Evolutionary conservation across 192 early-diverging fungal genomes (phyloP).

Genomic region (Dissophora ornata): DNA sequence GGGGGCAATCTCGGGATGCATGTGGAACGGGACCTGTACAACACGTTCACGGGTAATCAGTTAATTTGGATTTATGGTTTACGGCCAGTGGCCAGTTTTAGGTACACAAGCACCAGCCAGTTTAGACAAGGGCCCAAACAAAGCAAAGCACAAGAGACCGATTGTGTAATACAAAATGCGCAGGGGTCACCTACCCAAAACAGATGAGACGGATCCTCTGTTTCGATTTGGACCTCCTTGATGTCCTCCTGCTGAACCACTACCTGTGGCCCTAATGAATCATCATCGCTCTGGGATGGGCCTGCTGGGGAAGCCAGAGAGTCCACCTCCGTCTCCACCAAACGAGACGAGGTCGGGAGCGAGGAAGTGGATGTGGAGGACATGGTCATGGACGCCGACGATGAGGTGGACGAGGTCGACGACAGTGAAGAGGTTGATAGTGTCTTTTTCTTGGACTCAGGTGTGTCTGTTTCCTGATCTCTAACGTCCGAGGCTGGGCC

Average conservation of each 20-base stretch:
- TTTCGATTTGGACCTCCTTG: constrained; percentile 55
- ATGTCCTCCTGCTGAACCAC: constrained; percentile 23
- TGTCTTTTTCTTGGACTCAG: constrained; percentile 17
- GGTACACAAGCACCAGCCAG: too few species aligned
- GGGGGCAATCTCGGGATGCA: constrained; percentile 60
- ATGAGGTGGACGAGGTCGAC: not conserved
- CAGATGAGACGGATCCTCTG: constrained; percentile 55
- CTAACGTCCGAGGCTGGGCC: not conserved
- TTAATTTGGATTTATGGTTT: too few species aligned
- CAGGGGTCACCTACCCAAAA: constrained; percentile 49
- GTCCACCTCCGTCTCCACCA: too few species aligned
- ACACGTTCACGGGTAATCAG: too few species aligned
- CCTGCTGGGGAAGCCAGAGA: too few species aligned
- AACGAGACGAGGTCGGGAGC: not conserved
- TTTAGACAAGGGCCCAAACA: too few species aligned
- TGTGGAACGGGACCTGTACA: constrained; percentile 53
- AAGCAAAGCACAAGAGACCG: too few species aligned
- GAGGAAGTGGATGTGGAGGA: not conserved
- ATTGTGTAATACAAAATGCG: not conserved
- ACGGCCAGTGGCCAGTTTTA: too few species aligned
- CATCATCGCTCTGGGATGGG: too few species aligned
- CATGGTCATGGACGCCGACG: not conserved
- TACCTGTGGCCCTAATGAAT: too few species aligned
- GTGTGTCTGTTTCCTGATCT: not conserved
- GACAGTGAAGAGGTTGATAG: constrained; percentile 16